Conservation (phyloP, 331 rosid genomes). For the Cydonia oblonga region DNA sequence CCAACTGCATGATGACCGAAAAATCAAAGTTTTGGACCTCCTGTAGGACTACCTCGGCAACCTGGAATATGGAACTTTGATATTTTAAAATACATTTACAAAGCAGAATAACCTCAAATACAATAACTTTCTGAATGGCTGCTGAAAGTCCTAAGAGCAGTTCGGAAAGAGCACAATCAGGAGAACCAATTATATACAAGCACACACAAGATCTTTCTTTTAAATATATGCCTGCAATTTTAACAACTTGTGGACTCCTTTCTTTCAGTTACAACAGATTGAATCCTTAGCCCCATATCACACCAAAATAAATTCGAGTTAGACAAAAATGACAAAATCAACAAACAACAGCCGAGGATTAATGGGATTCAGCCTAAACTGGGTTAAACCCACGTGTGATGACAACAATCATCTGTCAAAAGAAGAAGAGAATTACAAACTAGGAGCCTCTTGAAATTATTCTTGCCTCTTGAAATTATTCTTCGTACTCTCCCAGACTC, state of each 20-base stretch:
- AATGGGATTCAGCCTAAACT: not conserved
- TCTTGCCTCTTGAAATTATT: not conserved
- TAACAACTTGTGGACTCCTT: not conserved
- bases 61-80: conserved; percentile 48
- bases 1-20: conserved; percentile 81
- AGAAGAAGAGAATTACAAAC: not conserved
- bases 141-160: not conserved
- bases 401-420: not conserved
- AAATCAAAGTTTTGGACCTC: conserved; percentile 73
- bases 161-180: not conserved
- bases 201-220: not conserved
- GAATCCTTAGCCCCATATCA: not conserved
- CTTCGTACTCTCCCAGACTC: not conserved
- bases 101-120: not conserved
- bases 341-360: not conserved
- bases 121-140: not conserved
- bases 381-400: not conserved
- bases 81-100: conserved; percentile 6
- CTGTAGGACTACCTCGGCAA: conserved; percentile 74
- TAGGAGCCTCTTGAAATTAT: not conserved
- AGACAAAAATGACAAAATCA: not conserved
- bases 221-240: no score
- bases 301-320: not conserved
- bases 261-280: not conserved
- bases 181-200: not conserved